Evolutionary conservation across 805 yeast species (phyloP).

Genomic region (Lipomyces sp.): DNA sequence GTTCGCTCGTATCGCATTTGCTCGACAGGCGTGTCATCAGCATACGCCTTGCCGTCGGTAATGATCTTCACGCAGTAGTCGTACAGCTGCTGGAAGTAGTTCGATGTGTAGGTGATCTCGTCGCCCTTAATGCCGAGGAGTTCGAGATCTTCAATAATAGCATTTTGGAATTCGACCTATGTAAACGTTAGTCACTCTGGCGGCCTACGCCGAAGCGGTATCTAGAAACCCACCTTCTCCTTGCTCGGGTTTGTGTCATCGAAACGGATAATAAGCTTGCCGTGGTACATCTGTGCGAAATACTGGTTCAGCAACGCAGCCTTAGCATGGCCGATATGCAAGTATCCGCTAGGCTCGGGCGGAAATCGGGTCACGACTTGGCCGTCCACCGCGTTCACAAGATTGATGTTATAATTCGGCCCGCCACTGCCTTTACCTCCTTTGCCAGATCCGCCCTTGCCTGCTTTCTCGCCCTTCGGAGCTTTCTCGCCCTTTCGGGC

Average conservation of each 20-base stretch:
- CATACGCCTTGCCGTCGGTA: slow-evolving; percentile 93
- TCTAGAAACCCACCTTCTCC: slow-evolving; percentile 67
- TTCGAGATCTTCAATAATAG: slow-evolving; percentile 88
- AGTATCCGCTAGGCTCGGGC: slow-evolving; percentile 98
- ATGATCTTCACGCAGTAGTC: slow-evolving; percentile 80
- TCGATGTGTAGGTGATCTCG: slow-evolving; percentile 80
- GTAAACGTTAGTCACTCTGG: neutral
- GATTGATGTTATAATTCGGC: slow-evolving; percentile 91
- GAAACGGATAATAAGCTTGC: slow-evolving; percentile 92
- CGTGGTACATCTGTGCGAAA: slow-evolving; percentile 93
- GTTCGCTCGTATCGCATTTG: slow-evolving; percentile 98
- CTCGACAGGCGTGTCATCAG: slow-evolving; percentile 94
- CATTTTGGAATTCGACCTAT: slow-evolving; percentile 78
- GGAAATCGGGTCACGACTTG: slow-evolving; percentile 98
- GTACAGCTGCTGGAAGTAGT: slow-evolving; percentile 89
- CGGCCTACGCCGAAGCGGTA: too few relatives aligned
- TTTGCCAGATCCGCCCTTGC: slow-evolving; percentile 14
- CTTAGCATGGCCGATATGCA: slow-evolving; percentile 98
- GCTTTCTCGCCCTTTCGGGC: neutral
- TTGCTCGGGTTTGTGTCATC: slow-evolving; percentile 98
- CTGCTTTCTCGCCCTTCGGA: slow-evolving; percentile 10
- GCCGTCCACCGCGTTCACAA: slow-evolving; percentile 88
- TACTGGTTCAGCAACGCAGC: slow-evolving; percentile 96
- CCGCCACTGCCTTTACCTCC: slow-evolving; percentile 71
- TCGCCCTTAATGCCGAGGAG: slow-evolving; percentile 93